Base-by-base conservation (phyloP, 345 rosid genomes). In the Salix caprea region DNA sequence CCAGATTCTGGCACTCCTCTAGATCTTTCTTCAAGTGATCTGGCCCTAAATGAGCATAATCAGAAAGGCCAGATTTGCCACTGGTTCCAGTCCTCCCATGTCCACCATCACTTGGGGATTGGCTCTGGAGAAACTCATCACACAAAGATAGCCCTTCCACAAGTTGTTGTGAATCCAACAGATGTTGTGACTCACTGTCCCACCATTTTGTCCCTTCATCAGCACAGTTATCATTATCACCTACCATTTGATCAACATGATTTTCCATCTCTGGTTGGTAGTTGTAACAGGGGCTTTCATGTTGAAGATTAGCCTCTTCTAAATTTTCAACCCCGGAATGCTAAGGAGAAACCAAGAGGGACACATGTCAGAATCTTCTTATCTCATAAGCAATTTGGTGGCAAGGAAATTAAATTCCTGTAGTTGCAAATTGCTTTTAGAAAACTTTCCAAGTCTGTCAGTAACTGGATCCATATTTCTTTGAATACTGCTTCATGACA, bases 71-170 rank as follows among this genome's bases (percentile, higher is more conserved):
- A n/a, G 90, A 83, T 61, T 87, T 90, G 67, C 80, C 67, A 52
- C 77, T 81, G 3, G 81, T 71, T 64, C 78, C 87, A 64, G 82
- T 86, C 50, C 70, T 85, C 46, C 70, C 71, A 76, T 88, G 79
- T 62, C 74, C 92, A 65, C 84, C 89, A 77, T 91, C 82, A 65
- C 69, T 78, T 42, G 97, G 97, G 70, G 98, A 92, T 72, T 91
- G 97, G 80, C 88, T 88, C 62, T 86, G 92, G 66, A 96, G 91
- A 65, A 96, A 56, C 67, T 96, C 99, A 8, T 89, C 97, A 2
- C 97, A 93, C 54, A 96, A 78, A 78, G 96, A 91, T 76, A 96
- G 86, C 37, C 91, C 94, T 88, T 93, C 98, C 77, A 89, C 98
- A 19, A 96, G 91, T 85, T 96, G 99, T 50, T 96, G 97, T 1